phyloP scores from a whole-genome alignment of 2,329 filamentous ascomycete genomes.

The Microsporum audouinii region DNA sequence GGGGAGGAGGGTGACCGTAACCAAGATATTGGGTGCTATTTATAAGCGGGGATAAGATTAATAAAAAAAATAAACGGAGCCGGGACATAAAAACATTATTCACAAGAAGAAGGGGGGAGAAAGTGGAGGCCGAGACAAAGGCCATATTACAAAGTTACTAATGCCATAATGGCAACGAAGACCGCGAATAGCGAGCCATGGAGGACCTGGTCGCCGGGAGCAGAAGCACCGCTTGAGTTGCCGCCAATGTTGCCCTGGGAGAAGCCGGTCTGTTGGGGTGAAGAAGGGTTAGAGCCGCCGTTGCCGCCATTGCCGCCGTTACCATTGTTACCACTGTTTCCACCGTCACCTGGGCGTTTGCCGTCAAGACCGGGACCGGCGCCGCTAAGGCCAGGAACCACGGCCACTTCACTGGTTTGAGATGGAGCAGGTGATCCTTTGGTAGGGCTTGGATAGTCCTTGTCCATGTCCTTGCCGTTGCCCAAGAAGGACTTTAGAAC shows the following conservation, averaged over 20 bases:
- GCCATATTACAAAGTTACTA: slow-evolving; percentile 32
- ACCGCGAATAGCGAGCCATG: slow-evolving; percentile 38
- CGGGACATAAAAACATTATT: neutral
- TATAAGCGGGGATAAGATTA: neutral
- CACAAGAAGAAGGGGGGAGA: neutral
- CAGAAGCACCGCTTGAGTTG: slow-evolving; percentile 22
- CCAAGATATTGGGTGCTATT: neutral
- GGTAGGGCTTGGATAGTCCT: slow-evolving; percentile 31
- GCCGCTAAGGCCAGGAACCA: slow-evolving; percentile 25
- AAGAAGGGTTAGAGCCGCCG: slow-evolving; percentile 9
- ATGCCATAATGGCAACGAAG: slow-evolving; percentile 35
- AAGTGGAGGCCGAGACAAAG: neutral
- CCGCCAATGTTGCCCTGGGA: slow-evolving; percentile 18
- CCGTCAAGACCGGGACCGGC: slow-evolving; percentile 25
- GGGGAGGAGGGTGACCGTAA: neutral
- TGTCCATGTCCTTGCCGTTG: slow-evolving; percentile 64
- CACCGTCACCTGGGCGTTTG: slow-evolving; percentile 13
- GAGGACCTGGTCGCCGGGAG: slow-evolving; percentile 31
- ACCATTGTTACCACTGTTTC: slow-evolving; percentile 14
- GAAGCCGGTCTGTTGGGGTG: slow-evolving; percentile 20
- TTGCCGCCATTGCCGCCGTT: slow-evolving; percentile 16
- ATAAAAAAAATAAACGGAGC: neutral
- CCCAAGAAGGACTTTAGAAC: slow-evolving; percentile 67
- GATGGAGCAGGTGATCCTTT: slow-evolving; percentile 18
- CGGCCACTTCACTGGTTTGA: slow-evolving; percentile 21